Conservation (phyloP, 352 stramenopile species). For the Globisporangium polare region DNA sequence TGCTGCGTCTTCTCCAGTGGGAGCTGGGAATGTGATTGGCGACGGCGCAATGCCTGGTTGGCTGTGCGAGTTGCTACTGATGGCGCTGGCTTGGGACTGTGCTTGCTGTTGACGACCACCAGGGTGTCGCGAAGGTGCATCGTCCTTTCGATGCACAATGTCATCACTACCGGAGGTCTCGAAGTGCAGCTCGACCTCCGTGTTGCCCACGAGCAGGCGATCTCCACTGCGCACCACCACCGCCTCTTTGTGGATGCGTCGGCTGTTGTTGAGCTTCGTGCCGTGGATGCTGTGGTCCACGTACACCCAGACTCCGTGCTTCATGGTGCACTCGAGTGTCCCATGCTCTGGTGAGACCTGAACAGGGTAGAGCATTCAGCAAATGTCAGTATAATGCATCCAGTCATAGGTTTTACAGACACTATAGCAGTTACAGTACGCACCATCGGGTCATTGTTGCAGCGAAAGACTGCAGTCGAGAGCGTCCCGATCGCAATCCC, state of each 20-base stretch:
- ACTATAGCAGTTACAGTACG: not conserved
- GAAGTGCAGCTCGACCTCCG: conserved; percentile 43
- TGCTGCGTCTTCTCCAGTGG: not conserved
- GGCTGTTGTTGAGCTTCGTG: conserved; percentile 36
- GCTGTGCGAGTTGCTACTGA: not conserved
- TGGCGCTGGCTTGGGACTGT: not conserved
- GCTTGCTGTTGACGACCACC: conserved; percentile 4
- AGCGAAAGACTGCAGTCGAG: conserved; percentile 19
- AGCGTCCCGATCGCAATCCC: conserved; percentile 28
- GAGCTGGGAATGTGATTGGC: conserved; percentile 3
- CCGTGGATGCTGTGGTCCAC: conserved; percentile 66
- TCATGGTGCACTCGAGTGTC: conserved; percentile 45
- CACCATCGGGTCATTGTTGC: conserved; percentile 18
- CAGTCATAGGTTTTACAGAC: not conserved
- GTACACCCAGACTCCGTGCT: conserved; percentile 64
- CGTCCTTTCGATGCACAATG: not conserved
- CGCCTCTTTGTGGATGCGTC: conserved; percentile 40
- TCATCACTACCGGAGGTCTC: conserved; percentile 6
- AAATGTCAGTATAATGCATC: not conserved
- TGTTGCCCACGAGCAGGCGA: conserved; percentile 46
- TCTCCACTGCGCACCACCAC: conserved; percentile 58
- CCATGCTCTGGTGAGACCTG: conserved; percentile 29
- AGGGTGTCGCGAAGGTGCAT: conserved; percentile 9
- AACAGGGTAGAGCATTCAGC: no score
- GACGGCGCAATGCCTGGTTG: conserved; percentile 2